phyloP scores from a whole-genome alignment of 345 rosid genomes.

The Salix udensis region DNA sequence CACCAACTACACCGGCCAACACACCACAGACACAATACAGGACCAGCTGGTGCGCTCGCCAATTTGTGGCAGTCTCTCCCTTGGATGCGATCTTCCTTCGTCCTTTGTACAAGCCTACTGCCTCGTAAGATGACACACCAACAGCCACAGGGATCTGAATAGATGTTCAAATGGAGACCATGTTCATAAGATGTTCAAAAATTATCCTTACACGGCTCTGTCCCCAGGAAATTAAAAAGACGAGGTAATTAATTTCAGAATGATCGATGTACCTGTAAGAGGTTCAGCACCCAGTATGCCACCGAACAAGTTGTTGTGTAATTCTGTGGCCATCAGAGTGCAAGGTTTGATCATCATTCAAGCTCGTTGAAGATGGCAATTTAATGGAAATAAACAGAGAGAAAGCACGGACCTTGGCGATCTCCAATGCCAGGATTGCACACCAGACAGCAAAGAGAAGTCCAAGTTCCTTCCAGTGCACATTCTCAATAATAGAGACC shows the following conservation, averaged over 20 bases:
- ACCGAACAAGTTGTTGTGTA: constrained; percentile 51
- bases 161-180: too few species aligned
- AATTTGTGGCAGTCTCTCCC: constrained; percentile 43
- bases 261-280: constrained; percentile 48
- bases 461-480: constrained; percentile 45
- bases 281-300: constrained; percentile 58
- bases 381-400: not conserved
- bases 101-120: constrained; percentile 63
- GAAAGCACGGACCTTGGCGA: constrained; percentile 32
- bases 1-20: constrained; percentile 70
- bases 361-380: constrained; percentile 1
- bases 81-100: constrained; percentile 57
- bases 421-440: constrained; percentile 36
- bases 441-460: constrained; percentile 39
- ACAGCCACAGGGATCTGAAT: constrained; percentile 64
- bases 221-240: not conserved
- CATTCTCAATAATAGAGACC: constrained; percentile 43
- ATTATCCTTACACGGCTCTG: not conserved
- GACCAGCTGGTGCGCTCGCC: constrained; percentile 43
- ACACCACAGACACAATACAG: constrained; percentile 54
- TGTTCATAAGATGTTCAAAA: not conserved
- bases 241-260: not conserved
- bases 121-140: constrained; percentile 59
- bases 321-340: constrained; percentile 39
- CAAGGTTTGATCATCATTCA: constrained; percentile 3